Base-by-base conservation (phyloP, 331 rosid genomes). In the Quercus phellos region DNA sequence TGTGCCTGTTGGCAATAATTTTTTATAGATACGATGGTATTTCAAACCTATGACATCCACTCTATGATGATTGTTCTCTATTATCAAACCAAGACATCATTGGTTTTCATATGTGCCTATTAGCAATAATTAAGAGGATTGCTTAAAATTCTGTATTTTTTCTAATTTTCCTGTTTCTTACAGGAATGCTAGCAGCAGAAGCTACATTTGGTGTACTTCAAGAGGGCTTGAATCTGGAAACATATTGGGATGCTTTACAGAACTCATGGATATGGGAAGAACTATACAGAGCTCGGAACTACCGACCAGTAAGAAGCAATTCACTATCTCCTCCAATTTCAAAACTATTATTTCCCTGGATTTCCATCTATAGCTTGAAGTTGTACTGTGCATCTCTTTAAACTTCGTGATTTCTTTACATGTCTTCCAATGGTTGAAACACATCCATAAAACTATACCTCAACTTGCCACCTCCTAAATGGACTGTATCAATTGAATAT, bases 121-220 rank as follows among this genome's bases (percentile, higher is more conserved):
- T 70, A 74, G 43, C 35, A 53, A 50, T 9, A 17, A 73, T 72
- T 71, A 12, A 14, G 5, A 72, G 68, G 21, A 54, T 72, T 74
- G 32, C 67, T 69, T 51, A 14, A 35, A 13, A 58, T 71, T 42
- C 71, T 60, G 21, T 42, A 30, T 21, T 14, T 29, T 26, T 21
- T n/a, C 59, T 38, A 42, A 70, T 27, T 29, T 8, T 83, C 34
- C 55, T 61, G 43, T 54, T 77, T 70, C 78, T 79, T 82, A 74
- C 56, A 94, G 99, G 99, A 81, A 94, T 94, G 96, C 90, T 94
- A 75, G 99, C 99, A 21, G 98, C 99, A 55, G 97, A 94, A 88
- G 89, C 80, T 87, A 80, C 94, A 79, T 94, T 88, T 67, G 76
- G 77, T 19, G 80, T 68, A 43, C 90, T 94, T 74, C 80, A 79